phyloP scores from a whole-genome alignment of 2,329 filamentous ascomycete species.

The Cladosporium sphaerospermum region DNA sequence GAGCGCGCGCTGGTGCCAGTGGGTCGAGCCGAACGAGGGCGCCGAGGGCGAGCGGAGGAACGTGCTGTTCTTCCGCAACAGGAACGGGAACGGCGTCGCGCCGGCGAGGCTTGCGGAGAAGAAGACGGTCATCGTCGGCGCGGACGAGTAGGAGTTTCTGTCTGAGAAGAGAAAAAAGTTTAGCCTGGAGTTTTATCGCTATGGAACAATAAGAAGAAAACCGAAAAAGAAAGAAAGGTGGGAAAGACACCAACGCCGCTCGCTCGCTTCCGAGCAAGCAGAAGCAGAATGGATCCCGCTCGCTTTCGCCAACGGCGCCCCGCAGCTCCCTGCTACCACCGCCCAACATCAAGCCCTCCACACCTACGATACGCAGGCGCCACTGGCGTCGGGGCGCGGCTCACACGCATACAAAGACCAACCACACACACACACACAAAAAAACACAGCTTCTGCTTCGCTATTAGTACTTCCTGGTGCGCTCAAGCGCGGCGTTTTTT shows the following conservation, averaged over 20 bases:
- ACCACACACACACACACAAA: not conserved
- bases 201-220: not conserved
- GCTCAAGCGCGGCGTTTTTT: conserved; percentile 10
- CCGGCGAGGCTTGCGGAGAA: conserved; percentile 33
- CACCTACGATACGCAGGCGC: too few species aligned
- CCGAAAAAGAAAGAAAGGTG: not conserved
- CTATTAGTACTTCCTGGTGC: not conserved
- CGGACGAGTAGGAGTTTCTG: not conserved
- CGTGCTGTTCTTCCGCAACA: conserved; percentile 92
- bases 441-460: not conserved
- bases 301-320: not conserved
- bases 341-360: not conserved
- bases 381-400: too few species aligned
- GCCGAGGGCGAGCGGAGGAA: conserved; percentile 74
- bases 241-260: not conserved
- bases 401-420: not conserved
- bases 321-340: not conserved
- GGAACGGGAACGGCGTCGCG: conserved; percentile 71
- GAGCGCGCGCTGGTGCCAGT: conserved; percentile 83
- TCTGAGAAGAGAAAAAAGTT: not conserved
- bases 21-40: conserved; percentile 86
- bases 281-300: not conserved
- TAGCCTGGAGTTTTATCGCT: not conserved
- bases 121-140: not conserved
- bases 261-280: not conserved